phyloP scores from a whole-genome alignment of 2,329 filamentous ascomycete genomes.

The Nannizziopsis barbatae region DNA sequence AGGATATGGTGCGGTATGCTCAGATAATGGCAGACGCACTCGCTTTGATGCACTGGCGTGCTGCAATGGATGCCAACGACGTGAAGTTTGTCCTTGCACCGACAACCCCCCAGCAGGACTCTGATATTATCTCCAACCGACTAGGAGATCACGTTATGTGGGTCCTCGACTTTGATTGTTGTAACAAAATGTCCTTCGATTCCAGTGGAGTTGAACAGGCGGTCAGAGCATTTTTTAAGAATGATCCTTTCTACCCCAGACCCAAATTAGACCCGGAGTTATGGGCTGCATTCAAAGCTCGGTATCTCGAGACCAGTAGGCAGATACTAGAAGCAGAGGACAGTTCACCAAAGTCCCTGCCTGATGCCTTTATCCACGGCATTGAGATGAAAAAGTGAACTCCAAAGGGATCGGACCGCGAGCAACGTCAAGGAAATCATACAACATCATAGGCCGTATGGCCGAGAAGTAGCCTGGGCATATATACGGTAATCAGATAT shows the following conservation, averaged over 20 bases:
- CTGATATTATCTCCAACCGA: conserved; percentile 6
- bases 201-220: conserved; percentile 33
- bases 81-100: conserved; percentile 45
- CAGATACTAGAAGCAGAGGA: too few species aligned
- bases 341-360: too few species aligned
- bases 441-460: too few species aligned
- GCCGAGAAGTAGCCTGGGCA: too few species aligned
- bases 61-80: conserved; percentile 41
- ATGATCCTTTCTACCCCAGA: conserved; percentile 44
- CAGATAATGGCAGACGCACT: conserved; percentile 40
- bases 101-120: background rate
- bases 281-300: conserved; percentile 20
- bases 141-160: conserved; percentile 33
- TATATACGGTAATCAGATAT: too few species aligned
- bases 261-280: conserved; percentile 21
- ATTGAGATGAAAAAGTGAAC: too few species aligned
- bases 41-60: conserved; percentile 42
- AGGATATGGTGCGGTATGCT: conserved; percentile 28
- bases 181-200: conserved; percentile 31
- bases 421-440: too few species aligned
- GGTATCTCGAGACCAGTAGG: too few species aligned
- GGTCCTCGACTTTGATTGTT: conserved; percentile 42
- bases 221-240: conserved; percentile 37
- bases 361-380: too few species aligned
- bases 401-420: too few species aligned